Evolutionary conservation across 2,329 filamentous ascomycete genomes (phyloP), one percentile per base, ranked within the genome.

Genomic region (Sclerotinia sclerotiorum): DNA sequence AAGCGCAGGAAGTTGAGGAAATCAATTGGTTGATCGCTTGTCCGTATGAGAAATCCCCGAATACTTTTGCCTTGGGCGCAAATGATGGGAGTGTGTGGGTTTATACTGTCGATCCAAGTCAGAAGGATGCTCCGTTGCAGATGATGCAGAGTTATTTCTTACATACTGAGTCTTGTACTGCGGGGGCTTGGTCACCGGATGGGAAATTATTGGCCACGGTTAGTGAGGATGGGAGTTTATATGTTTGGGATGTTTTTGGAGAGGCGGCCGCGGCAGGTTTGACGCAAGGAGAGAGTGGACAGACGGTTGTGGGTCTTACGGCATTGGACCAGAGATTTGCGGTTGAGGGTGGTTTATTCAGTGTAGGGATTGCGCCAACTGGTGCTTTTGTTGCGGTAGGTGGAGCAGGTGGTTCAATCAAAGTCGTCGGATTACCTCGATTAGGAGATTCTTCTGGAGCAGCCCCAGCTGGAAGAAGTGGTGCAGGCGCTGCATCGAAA

Each of bases 1-100:
- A 95, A 76, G 87, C 88, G 3, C 90, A 93, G 76, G 95, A 99
- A 79, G 94, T 97, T 13, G 91, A 96, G 74, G 94, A 98, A 80
- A 90, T 99, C 76, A 97, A 95, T 82, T 99, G 94, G 94, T 80
- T 98, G 46, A 80, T 84, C 0, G 81, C 93, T 0, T 97, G 92
- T 77, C 93, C 94, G 0, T 84, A 89, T 70, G 79, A 88, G 17
- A 81, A 83, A 7, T 87, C 92, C 77, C 87, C 90, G 70, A 96
- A 97, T 80, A 88, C 92, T 11, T 78, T 99, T 71, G 95, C 95
- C 0, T 82, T 99, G 10, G 95, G 95, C 68, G 93, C 93, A 46
- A 91, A 86, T 48, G 94, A 99, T 78, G 95, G 95, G 67, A 94
- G 90, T 64, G 93, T 97, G 54, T 99, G 95, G 95, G 90, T 99